Conservation (phyloP, 169 alveolate species). For the Nephromyces sp. region DNA sequence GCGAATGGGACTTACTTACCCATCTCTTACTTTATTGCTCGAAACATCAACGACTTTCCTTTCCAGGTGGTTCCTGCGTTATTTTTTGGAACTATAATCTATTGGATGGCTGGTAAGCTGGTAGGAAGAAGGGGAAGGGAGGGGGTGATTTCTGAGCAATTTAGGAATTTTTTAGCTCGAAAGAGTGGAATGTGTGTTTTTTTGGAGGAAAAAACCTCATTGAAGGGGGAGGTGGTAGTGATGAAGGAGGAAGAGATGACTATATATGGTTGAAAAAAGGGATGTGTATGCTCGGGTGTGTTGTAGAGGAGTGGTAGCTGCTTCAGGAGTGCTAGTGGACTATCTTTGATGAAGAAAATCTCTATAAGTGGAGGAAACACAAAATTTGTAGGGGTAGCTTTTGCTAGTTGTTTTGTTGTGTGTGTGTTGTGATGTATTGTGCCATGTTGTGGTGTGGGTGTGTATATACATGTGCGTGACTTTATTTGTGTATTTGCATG, state of each 20-base stretch:
- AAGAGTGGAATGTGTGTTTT: no score
- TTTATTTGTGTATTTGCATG: neutral
- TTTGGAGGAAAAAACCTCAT: no score
- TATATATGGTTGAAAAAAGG: no score
- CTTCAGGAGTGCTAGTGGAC: neutral
- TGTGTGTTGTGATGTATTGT: neutral
- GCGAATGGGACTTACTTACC: constrained; percentile 23
- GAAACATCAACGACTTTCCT: constrained; percentile 5
- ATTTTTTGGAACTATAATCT: neutral
- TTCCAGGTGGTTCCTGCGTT: constrained; percentile 14
- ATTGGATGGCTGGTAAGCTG: constrained; percentile 22
- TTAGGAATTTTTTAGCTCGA: no score
- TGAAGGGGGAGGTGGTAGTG: no score
- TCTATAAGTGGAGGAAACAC: neutral
- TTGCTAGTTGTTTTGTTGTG: neutral
- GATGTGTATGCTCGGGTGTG: neutral
- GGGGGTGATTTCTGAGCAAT: no score
- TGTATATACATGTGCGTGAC: neutral
- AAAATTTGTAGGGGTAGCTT: neutral
- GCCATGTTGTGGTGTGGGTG: neutral
- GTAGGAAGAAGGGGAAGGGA: no score
- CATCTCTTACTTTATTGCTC: constrained; percentile 17
- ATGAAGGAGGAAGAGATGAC: no score
- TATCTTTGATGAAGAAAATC: neutral
- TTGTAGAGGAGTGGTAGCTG: neutral